phyloP scores from a whole-genome alignment of 352 stramenopile genomes.

The Globisporangium carolinianum region DNA sequence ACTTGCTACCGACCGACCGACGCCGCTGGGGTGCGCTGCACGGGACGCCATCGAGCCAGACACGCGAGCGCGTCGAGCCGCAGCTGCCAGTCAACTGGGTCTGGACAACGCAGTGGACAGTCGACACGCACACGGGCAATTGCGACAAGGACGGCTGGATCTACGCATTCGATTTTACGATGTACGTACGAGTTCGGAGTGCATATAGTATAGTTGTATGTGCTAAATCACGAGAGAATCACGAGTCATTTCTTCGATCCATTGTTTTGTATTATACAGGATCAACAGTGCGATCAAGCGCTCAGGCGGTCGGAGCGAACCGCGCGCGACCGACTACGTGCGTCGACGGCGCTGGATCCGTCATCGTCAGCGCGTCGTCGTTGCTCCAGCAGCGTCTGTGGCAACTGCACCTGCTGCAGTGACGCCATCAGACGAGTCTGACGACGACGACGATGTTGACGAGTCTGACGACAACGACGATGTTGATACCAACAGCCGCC shows the following conservation, averaged over 20 bases:
- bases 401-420: background rate
- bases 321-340: conserved; percentile 62
- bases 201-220: too few relatives aligned
- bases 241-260: too few relatives aligned
- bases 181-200: conserved; percentile 14
- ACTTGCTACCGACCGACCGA: conserved; percentile 62
- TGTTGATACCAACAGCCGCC: background rate
- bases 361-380: conserved; percentile 29
- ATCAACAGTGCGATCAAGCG: conserved; percentile 66
- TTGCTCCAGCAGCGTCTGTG: background rate
- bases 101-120: conserved; percentile 55
- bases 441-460: background rate
- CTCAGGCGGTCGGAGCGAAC: conserved; percentile 38
- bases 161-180: conserved; percentile 76
- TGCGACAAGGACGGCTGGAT: conserved; percentile 66
- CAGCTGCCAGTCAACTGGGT: conserved; percentile 58
- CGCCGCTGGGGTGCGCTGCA: conserved; percentile 50
- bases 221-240: too few relatives aligned
- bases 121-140: conserved; percentile 43
- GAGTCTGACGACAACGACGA: background rate
- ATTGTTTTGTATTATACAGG: conserved; percentile 4
- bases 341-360: conserved; percentile 61
- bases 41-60: conserved; percentile 56
- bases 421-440: conserved; percentile 1
- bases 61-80: conserved; percentile 45